Evolutionary conservation across 768 basidiomycete species (phyloP).

Genomic region (Amanita exitialis): DNA sequence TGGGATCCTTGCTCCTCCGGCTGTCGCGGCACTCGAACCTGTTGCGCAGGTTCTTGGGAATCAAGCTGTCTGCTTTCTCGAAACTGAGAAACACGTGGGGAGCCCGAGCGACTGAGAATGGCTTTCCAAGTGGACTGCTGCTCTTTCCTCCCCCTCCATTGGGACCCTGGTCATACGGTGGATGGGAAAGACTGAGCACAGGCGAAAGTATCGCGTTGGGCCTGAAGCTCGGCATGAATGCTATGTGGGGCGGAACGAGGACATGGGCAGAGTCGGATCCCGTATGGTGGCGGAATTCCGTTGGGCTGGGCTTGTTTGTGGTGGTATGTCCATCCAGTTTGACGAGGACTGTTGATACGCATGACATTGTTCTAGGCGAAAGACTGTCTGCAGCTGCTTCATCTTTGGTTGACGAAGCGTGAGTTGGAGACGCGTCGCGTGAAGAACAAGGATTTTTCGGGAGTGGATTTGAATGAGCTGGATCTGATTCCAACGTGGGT

Average conservation of each 20-base stretch:
- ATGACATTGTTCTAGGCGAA: slow-evolving; percentile 34
- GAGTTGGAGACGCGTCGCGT: slow-evolving; percentile 62
- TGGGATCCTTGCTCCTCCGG: slow-evolving; percentile 51
- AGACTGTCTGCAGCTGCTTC: slow-evolving; percentile 56
- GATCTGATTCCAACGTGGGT: slow-evolving; percentile 40
- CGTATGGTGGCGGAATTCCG: slow-evolving; percentile 41
- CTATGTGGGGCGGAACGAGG: slow-evolving; percentile 45
- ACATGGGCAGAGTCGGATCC: slow-evolving; percentile 65
- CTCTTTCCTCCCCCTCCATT: slow-evolving; percentile 13
- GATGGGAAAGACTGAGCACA: slow-evolving; percentile 14
- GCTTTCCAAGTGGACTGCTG: neutral
- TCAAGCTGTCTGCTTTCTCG: slow-evolving; percentile 11
- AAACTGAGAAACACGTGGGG: slow-evolving; percentile 8
- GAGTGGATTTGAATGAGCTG: slow-evolving; percentile 55
- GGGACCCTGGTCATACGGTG: slow-evolving; percentile 7
- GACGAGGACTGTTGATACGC: slow-evolving; percentile 31
- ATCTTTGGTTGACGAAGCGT: slow-evolving; percentile 60
- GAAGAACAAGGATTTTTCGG: slow-evolving; percentile 62
- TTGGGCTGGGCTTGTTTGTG: slow-evolving; percentile 3
- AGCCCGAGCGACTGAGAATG: slow-evolving; percentile 1
- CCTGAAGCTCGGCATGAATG: slow-evolving; percentile 29
- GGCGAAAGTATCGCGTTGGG: slow-evolving; percentile 19
- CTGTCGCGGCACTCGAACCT: slow-evolving; percentile 36
- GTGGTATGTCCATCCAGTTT: neutral
- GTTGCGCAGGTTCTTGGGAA: slow-evolving; percentile 30